Evolutionary conservation across 176 grass and related monocot species (phyloP), one percentile per base, ranked within the genome.

Genomic region (Zoysia japonica): DNA sequence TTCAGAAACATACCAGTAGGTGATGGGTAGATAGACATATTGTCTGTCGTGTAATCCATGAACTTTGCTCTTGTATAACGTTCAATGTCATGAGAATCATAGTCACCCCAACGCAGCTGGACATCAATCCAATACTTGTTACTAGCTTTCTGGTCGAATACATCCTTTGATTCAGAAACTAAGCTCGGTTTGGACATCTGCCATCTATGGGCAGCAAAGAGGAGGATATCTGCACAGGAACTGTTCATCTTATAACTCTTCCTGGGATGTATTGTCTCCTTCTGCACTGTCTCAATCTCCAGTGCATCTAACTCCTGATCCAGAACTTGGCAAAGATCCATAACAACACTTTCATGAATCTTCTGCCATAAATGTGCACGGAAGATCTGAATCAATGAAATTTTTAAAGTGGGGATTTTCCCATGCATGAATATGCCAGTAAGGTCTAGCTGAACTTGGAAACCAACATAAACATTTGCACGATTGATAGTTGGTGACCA

Each of bases 231-330:
- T 63, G 95, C 95, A 65, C 95, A 98, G 7, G 92, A 98, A 65
- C 95, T 98, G 83, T 98, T 98, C 95, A 98, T 98, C 90, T 98
- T 98, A 84, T 98, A 98, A 89, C 95, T 98, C 78, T 98, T 94
- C 76, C 95, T 94, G 9, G 95, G 95, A 85, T 98, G 95, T 78
- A 98, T 98, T 5, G 95, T 98, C 80, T 98, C 95, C 85, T 98
- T 98, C 80, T 98, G 95, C 66, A 98, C 95, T 50, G 95, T 98
- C 72, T 98, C 95, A 84, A 98, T 98, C 89, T 98, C 95, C 72
- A 98, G 47, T 7, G 95, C 90, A 87, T 98, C 92, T 70, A 98
- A 86, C 66, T 98, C 95, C 74, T 98, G 95, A 83, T 98, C 95
- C 76, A 98, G 76, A 82, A 98, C 95, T 79, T 98, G 95, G 86